A percentile compares a stretch with the other conserved stretches of the same genome.
These are phyloP conservation scores for Hypomyces rosellus DNA, from an alignment of 2,329 filamentous ascomycete species.

Conservation along the genomic window DNA sequence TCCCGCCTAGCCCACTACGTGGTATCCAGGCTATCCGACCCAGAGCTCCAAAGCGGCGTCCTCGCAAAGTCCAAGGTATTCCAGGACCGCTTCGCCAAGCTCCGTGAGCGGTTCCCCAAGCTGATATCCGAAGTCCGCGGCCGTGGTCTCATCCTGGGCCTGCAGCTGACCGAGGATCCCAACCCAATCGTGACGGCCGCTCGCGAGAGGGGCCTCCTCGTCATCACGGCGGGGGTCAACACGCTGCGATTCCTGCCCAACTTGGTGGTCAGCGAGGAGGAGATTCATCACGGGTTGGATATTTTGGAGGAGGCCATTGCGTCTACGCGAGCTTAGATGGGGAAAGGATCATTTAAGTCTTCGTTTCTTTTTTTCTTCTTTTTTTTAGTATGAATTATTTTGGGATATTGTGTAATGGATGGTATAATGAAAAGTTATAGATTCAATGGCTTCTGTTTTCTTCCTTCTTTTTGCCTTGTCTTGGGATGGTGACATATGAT, in stretches of 20 bases:
- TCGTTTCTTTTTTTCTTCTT: not conserved
- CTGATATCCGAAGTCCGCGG: constrained; percentile 76
- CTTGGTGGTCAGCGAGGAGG: constrained; percentile 69
- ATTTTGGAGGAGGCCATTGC: constrained; percentile 66
- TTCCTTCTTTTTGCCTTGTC: not conserved
- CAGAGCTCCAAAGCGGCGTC: constrained; percentile 64
- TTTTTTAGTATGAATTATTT: not conserved
- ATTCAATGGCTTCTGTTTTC: not conserved
- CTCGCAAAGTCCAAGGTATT: constrained; percentile 55
- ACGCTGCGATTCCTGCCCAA: constrained; percentile 89
- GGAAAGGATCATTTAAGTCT: not conserved
- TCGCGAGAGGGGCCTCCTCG: constrained; percentile 75
- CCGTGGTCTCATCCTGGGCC: constrained; percentile 75
- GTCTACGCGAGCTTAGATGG: constrained; percentile 28
- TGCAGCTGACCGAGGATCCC: constrained; percentile 73
- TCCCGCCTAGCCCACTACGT: constrained; percentile 82
- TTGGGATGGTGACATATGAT: no score
- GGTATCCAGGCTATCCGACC: constrained; percentile 66
- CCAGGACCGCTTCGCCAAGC: constrained; percentile 38
- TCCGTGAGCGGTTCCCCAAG: constrained; percentile 51
- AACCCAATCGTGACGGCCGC: constrained; percentile 74
- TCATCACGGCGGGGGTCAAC: constrained; percentile 91
- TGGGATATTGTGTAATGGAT: not conserved
- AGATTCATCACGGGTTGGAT: constrained; percentile 71
- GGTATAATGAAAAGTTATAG: constrained; percentile 4